Percentiles rank a stretch among this genome's conserved stretches.
phyloP scores from a whole-genome alignment of 2,329 filamentous ascomycete species.

The Zymoseptoria brevis region DNA sequence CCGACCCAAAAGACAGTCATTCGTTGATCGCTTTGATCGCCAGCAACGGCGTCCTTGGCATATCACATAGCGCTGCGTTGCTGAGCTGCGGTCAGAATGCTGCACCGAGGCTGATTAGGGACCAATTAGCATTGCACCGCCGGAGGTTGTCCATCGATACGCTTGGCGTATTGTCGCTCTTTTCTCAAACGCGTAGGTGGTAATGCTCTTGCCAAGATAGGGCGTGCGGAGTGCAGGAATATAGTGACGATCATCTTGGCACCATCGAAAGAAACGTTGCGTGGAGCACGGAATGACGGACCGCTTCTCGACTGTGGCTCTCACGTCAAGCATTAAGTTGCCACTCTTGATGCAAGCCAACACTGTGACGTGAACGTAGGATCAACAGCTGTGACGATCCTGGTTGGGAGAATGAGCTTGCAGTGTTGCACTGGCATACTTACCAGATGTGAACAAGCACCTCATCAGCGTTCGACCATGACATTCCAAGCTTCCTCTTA shows the following conservation, averaged over 20 bases:
- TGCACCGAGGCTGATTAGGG: background rate
- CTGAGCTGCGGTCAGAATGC: background rate
- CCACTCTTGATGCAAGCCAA: background rate
- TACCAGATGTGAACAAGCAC: too few relatives aligned
- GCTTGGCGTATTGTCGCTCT: background rate
- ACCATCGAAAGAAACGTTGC: background rate
- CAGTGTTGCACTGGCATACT: background rate
- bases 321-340: background rate
- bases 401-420: background rate
- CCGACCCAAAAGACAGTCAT: background rate
- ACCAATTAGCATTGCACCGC: background rate
- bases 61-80: background rate
- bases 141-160: background rate
- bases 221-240: background rate
- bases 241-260: background rate
- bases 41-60: background rate
- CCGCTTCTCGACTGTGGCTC: background rate
- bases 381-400: background rate
- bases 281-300: background rate
- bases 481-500: background rate
- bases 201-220: background rate
- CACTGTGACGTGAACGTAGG: background rate
- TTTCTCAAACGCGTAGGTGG: background rate
- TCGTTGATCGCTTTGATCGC: background rate
- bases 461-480: too few relatives aligned